Percentiles rank a stretch among this genome's conserved stretches.
These are phyloP conservation scores for Diaporthe sp. DNA, from an alignment of 2,329 filamentous ascomycete genomes.

Conservation along the genomic window DNA sequence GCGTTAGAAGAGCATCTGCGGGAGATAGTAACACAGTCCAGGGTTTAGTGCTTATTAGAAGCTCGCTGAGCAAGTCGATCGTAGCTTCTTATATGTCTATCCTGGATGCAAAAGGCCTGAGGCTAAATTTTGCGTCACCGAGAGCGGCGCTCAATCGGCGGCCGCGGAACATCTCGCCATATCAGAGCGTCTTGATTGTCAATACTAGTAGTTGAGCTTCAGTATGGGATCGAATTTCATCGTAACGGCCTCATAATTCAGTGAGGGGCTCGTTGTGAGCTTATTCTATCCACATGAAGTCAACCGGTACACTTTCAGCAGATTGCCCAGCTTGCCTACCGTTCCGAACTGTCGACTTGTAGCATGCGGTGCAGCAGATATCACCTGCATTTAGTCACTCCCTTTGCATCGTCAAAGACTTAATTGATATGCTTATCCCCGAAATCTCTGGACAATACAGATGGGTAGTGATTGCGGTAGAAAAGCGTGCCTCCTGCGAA, in stretches of 20 bases:
- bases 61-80: background rate
- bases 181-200: rapidly evolving
- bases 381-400: no score
- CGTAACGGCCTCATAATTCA: no score
- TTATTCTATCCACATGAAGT: background rate
- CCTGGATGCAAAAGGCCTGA: no score
- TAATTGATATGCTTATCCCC: background rate
- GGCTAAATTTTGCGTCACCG: background rate
- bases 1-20: background rate
- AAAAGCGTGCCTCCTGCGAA: no score
- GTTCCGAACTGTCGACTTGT: background rate
- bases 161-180: background rate
- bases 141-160: background rate
- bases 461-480: background rate
- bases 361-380: background rate
- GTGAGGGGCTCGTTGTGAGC: no score
- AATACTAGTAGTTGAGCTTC: background rate
- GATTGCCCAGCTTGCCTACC: background rate
- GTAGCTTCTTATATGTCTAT: background rate
- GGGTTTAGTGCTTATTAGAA: no score
- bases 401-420: background rate
- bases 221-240: rapidly evolving
- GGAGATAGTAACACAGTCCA: background rate
- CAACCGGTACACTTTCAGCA: no score
- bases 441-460: background rate